phyloP scores from a whole-genome alignment of 169 alveolate genomes.

The Cryptosporidium meleagridis region DNA sequence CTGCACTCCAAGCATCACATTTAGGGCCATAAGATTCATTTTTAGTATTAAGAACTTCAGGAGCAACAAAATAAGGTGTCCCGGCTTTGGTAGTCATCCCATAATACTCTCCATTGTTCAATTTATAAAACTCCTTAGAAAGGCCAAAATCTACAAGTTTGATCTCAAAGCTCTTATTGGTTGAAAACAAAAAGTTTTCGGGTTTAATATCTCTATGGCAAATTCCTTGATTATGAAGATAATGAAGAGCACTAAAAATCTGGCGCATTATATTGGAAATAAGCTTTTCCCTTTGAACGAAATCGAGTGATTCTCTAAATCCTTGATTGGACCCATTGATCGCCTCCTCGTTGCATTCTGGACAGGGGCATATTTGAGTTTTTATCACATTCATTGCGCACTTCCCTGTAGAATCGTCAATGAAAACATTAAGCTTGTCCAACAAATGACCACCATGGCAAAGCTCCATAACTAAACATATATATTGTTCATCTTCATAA shows the following conservation, averaged over 20 bases:
- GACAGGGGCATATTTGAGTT: constrained; percentile 54
- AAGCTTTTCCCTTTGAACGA: constrained; percentile 67
- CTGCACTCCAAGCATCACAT: constrained; percentile 85
- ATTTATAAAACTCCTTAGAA: constrained; percentile 76
- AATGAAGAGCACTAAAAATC: constrained; percentile 84
- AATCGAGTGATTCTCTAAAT: background rate
- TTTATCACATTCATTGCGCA: background rate
- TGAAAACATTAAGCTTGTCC: constrained; percentile 44
- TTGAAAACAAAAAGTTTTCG: constrained; percentile 84
- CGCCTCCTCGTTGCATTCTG: constrained; percentile 69
- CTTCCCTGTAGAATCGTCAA: background rate
- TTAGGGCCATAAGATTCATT: constrained; percentile 78
- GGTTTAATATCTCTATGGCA: constrained; percentile 86
- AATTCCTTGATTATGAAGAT: constrained; percentile 83
- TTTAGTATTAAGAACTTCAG: constrained; percentile 80
- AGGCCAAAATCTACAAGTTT: constrained; percentile 87
- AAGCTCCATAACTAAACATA: constrained; percentile 75
- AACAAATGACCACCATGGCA: constrained; percentile 76
- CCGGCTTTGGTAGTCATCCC: constrained; percentile 80
- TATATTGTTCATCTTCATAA: constrained; percentile 74
- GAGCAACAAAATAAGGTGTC: constrained; percentile 85
- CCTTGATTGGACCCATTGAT: background rate
- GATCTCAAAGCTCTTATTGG: constrained; percentile 77
- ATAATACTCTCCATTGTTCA: constrained; percentile 76
- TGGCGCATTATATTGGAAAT: constrained; percentile 80